Evolutionary conservation across 2,329 filamentous ascomycete genomes (phyloP).

Genomic region (Fusarium sp.): DNA sequence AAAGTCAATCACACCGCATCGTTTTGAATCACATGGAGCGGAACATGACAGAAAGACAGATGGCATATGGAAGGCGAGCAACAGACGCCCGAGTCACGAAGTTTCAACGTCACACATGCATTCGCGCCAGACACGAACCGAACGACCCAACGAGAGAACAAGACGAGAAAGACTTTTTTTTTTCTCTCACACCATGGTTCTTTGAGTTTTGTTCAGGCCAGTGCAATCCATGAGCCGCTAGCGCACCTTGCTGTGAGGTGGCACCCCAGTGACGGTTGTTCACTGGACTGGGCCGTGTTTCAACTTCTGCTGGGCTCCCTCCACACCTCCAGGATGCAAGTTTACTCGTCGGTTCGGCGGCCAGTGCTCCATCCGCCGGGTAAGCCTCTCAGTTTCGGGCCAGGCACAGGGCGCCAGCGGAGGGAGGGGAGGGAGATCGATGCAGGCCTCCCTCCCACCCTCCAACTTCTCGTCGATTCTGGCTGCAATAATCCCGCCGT

Average conservation of each 20-base stretch:
- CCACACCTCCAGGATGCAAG: conserved; percentile 32
- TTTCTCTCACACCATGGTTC: conserved; percentile 10
- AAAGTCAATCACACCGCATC: conserved; percentile 29
- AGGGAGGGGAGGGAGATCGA: conserved; percentile 16
- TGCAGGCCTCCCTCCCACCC: conserved; percentile 16
- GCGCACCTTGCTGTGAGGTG: conserved; percentile 26
- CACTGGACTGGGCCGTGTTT: conserved; percentile 34
- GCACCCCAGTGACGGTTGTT: conserved; percentile 21
- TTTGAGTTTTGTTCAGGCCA: conserved; percentile 17
- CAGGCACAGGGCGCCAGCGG: conserved; percentile 32
- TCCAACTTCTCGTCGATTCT: conserved; percentile 21
- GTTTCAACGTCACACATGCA: conserved; percentile 34
- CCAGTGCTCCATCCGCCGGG: conserved; percentile 1
- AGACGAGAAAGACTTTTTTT: conserved; percentile 28
- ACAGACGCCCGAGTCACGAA: conserved; percentile 19
- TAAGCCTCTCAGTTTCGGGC: conserved; percentile 34
- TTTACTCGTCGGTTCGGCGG: conserved; percentile 25
- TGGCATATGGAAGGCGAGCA: conserved; percentile 7
- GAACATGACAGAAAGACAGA: conserved; percentile 4
- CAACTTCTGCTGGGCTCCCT: conserved; percentile 31
- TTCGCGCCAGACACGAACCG: conserved; percentile 28
- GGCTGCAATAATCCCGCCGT: conserved; percentile 15
- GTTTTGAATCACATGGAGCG: conserved; percentile 18
- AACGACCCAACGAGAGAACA: conserved; percentile 27
- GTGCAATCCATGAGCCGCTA: conserved; percentile 34